phyloP scores from a whole-genome alignment of 306 rosid species.

The Betula pendula region DNA sequence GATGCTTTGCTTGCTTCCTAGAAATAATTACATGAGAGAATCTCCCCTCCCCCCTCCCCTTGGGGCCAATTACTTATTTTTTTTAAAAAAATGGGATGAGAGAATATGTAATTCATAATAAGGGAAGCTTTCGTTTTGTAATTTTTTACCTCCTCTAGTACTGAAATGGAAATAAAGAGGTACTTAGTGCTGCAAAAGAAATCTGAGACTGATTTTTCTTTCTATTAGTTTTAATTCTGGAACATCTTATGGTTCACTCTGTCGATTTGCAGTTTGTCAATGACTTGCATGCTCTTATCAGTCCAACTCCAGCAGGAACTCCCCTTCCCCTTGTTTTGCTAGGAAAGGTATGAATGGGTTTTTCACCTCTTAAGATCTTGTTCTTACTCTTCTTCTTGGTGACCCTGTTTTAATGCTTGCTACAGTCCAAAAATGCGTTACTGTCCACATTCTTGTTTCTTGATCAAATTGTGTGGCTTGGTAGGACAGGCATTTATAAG shows the following conservation, averaged over 20 bases:
- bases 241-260: constrained; percentile 18
- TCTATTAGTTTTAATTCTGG: constrained; percentile 2
- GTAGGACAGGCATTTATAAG: constrained; percentile 79
- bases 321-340: constrained; percentile 77
- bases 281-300: constrained; percentile 79
- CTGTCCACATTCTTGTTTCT: constrained; percentile 90
- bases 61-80: too few species aligned
- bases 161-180: not conserved
- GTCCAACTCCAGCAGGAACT: constrained; percentile 78
- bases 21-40: not conserved
- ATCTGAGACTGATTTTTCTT: constrained; percentile 7
- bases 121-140: not conserved
- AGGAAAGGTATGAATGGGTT: constrained; percentile 65
- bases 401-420: constrained; percentile 19
- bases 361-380: not conserved
- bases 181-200: not conserved
- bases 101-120: not conserved
- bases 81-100: not conserved
- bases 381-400: constrained; percentile 18
- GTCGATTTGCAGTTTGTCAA: constrained; percentile 76
- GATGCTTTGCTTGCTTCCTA: not conserved
- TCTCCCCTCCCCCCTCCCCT: too few species aligned
- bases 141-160: not conserved
- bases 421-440: constrained; percentile 86
- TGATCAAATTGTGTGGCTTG: constrained; percentile 96